A percentile compares a stretch with the other conserved stretches of the same genome.
Conservation (phyloP, 1,284 basidiomycete species). For the Malassezia equina region DNA sequence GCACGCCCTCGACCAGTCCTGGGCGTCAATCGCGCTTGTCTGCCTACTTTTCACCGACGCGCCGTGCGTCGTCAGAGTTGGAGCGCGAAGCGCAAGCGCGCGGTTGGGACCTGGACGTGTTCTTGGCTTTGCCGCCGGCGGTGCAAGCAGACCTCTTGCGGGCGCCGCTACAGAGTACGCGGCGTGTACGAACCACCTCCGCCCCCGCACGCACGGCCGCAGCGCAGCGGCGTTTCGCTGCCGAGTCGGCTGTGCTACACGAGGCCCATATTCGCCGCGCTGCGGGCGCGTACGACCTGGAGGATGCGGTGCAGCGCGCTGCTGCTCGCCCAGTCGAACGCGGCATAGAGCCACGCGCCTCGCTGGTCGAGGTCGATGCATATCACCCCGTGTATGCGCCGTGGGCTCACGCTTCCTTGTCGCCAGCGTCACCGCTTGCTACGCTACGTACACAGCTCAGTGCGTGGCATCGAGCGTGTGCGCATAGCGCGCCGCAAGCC, state of each 20-base stretch:
- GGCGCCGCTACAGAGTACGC: conserved; percentile 19
- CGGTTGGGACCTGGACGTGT: conserved; percentile 32
- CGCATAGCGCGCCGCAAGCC: conserved; percentile 17
- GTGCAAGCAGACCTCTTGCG: conserved; percentile 28
- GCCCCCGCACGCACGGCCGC: conserved; percentile 19
- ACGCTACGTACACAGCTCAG: conserved; percentile 14
- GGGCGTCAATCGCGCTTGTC: neutral
- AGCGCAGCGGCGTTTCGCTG: conserved; percentile 21
- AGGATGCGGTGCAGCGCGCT: conserved; percentile 14
- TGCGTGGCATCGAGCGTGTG: conserved; percentile 24
- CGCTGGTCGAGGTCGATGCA: conserved; percentile 7
- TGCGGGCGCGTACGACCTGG: conserved; percentile 3
- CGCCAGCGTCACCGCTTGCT: neutral
- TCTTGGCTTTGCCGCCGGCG: conserved; percentile 25
- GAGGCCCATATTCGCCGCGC: conserved; percentile 14
- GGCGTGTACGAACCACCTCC: conserved; percentile 1
- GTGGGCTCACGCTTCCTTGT: neutral
- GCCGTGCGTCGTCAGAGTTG: neutral
- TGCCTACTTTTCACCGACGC: neutral
- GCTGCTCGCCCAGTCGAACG: neutral
- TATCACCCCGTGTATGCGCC: neutral
- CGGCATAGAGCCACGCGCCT: conserved; percentile 9
- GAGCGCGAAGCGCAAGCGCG: conserved; percentile 16
- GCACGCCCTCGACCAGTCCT: neutral
- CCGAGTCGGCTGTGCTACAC: conserved; percentile 18